Conservation (phyloP, 306 rosid species). For the Cicer judaicum region DNA sequence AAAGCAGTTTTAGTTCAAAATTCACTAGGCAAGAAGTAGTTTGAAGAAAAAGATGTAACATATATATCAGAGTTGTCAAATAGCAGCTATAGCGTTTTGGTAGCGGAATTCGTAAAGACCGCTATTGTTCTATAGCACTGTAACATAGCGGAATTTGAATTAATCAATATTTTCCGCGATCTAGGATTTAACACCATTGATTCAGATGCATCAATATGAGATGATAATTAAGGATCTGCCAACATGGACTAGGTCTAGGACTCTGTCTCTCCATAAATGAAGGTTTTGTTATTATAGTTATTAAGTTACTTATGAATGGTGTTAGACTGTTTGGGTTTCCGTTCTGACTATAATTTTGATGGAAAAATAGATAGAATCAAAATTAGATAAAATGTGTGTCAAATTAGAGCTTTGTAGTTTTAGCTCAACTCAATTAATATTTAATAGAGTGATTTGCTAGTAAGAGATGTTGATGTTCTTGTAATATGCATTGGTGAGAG, state of each 20-base stretch:
- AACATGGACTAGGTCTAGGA: neutral
- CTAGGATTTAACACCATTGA: neutral
- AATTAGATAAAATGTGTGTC: neutral
- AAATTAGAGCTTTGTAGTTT: neutral
- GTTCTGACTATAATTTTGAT: conserved; percentile 1
- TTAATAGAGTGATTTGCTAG: neutral
- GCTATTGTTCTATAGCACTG: no score
- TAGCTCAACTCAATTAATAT: neutral
- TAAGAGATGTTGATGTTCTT: neutral
- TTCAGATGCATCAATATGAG: neutral
- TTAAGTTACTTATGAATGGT: conserved; percentile 6
- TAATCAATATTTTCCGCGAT: no score
- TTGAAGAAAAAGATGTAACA: neutral
- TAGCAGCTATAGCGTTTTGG: no score
- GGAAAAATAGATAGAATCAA: neutral
- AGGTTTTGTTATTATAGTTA: neutral
- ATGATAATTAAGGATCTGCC: conserved; percentile 6
- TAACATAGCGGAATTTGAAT: no score
- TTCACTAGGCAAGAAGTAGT: neutral
- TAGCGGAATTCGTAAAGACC: no score
- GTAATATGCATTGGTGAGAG: conserved; percentile 9
- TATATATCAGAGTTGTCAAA: no score
- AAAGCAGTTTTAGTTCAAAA: conserved; percentile 4
- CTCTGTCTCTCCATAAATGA: conserved; percentile 11
- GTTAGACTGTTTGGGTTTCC: conserved; percentile 17